Evolutionary conservation across 768 basidiomycete species (phyloP).

Genomic region (Favolaschia claudopus): DNA sequence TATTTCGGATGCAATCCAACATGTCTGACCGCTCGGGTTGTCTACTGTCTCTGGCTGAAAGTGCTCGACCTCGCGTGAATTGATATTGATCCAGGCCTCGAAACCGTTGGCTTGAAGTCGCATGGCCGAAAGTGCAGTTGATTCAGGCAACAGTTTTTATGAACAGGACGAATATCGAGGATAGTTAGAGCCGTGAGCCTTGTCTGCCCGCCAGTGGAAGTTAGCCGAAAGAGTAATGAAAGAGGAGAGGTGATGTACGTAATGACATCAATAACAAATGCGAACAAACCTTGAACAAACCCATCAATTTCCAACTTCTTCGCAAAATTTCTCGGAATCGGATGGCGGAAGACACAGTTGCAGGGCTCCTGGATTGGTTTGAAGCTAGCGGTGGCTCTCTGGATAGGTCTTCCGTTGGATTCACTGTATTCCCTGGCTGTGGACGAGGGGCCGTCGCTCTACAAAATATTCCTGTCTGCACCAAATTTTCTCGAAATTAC

Average conservation of each 20-base stretch:
- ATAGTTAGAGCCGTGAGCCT: too few relatives aligned
- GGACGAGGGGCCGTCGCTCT: constrained; percentile 82
- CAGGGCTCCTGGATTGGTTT: constrained; percentile 67
- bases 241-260: too few relatives aligned
- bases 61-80: not conserved
- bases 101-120: constrained; percentile 11
- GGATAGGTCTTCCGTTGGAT: constrained; percentile 55
- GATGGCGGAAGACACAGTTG: constrained; percentile 22
- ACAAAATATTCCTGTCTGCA: constrained; percentile 69
- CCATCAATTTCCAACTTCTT: not conserved
- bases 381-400: constrained; percentile 54
- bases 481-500: not conserved
- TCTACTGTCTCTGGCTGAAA: constrained; percentile 7
- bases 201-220: too few relatives aligned
- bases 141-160: not conserved
- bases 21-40: constrained; percentile 9
- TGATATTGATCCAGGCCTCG: constrained; percentile 16
- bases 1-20: constrained; percentile 22
- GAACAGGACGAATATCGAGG: not conserved
- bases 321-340: not conserved
- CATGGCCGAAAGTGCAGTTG: too few relatives aligned
- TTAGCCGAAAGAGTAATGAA: too few relatives aligned
- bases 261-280: too few relatives aligned
- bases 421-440: constrained; percentile 56
- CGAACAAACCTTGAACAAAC: too few relatives aligned